Conservation (phyloP, 2,329 filamentous ascomycete species). For the Fusarium sambucinum region DNA sequence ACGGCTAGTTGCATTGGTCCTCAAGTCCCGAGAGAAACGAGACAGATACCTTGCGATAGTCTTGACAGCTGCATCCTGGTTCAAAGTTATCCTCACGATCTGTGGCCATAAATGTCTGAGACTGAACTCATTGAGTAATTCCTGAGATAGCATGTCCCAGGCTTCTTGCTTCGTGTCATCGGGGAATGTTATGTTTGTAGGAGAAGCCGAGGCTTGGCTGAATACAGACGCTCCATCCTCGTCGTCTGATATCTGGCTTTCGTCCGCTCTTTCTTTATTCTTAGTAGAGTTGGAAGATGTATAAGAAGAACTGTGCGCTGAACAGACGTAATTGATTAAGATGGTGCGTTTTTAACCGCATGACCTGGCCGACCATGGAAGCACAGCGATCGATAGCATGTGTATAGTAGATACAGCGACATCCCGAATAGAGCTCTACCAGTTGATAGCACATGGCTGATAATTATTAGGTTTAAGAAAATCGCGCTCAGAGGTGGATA, state of each 20-base stretch:
- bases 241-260: not conserved
- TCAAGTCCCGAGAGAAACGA: not conserved
- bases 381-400: constrained; percentile 86
- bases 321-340: constrained; percentile 82
- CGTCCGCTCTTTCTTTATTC: not conserved
- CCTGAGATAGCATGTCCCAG: not conserved
- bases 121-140: not conserved
- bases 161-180: not conserved
- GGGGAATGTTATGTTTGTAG: not conserved
- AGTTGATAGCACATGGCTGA: constrained; percentile 1
- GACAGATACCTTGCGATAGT: not conserved
- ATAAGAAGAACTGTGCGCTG: constrained; percentile 34
- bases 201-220: not conserved
- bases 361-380: constrained; percentile 78
- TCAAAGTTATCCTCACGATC: not conserved
- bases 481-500: no score
- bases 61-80: not conserved
- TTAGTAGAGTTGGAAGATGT: no score
- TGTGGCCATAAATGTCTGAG: constrained; percentile 11
- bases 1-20: not conserved
- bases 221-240: not conserved
- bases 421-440: not conserved
- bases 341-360: constrained; percentile 77
- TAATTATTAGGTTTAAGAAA: not conserved
- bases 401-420: constrained; percentile 75